Evolutionary conservation across 140 eudicot genomes (phyloP).

Genomic region (Flaveria floridana): DNA sequence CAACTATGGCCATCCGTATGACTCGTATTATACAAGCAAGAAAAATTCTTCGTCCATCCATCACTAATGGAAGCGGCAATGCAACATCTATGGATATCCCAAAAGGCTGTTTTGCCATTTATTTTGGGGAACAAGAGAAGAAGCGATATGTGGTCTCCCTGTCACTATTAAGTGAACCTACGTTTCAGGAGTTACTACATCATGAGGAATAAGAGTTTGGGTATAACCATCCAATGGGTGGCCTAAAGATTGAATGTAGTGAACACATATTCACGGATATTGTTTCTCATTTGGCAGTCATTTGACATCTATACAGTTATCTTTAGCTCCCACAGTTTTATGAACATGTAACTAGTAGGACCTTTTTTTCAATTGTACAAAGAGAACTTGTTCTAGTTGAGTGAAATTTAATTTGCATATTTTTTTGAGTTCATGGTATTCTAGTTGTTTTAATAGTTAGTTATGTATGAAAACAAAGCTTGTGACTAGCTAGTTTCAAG

Average conservation of each 20-base stretch:
- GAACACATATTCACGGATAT: constrained; percentile 33
- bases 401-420: background rate
- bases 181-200: constrained; percentile 26
- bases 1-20: constrained; percentile 33
- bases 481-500: no score
- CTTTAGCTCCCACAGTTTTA: background rate
- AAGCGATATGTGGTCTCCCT: constrained; percentile 32
- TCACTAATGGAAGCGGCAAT: constrained; percentile 13
- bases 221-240: constrained; percentile 43
- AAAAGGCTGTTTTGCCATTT: constrained; percentile 34
- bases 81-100: constrained; percentile 12
- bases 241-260: constrained; percentile 40
- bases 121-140: constrained; percentile 39
- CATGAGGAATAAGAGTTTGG: constrained; percentile 40
- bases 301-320: background rate
- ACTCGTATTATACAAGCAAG: constrained; percentile 32
- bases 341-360: background rate
- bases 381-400: background rate
- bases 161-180: constrained; percentile 27
- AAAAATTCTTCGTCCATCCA: constrained; percentile 16
- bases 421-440: background rate
- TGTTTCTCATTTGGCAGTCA: background rate
- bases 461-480: background rate
- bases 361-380: background rate
- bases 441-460: background rate